Evolutionary conservation across 2,329 filamentous ascomycete species (phyloP).

Genomic region (Fusarium cicatricum): DNA sequence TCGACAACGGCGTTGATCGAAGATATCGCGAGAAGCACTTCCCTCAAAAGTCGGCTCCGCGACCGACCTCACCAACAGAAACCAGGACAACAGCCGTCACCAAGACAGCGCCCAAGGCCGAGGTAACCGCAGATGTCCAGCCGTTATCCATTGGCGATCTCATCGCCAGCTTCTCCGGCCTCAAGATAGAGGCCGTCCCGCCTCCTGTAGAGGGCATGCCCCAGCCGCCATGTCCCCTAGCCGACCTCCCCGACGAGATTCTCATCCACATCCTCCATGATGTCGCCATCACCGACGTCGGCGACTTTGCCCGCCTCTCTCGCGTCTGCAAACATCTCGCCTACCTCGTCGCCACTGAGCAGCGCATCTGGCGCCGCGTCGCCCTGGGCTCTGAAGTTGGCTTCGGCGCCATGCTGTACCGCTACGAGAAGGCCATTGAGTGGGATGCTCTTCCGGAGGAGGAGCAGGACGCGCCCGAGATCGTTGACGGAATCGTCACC

Average conservation of each 20-base stretch:
- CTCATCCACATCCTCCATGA: slow-evolving; percentile 79
- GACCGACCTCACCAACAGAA: slow-evolving; percentile 31
- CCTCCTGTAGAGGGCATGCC: slow-evolving; percentile 76
- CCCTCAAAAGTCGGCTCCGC: slow-evolving; percentile 56
- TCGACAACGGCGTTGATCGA: slow-evolving; percentile 86
- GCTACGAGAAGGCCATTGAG: slow-evolving; percentile 70
- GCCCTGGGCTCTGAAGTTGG: slow-evolving; percentile 77
- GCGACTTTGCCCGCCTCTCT: slow-evolving; percentile 76
- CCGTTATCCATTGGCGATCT: slow-evolving; percentile 71
- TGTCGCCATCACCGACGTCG: slow-evolving; percentile 77
- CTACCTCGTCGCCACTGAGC: slow-evolving; percentile 83
- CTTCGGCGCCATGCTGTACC: slow-evolving; percentile 84
- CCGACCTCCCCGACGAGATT: slow-evolving; percentile 82
- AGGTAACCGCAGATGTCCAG: slow-evolving; percentile 59
- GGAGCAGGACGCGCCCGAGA: slow-evolving; percentile 43
- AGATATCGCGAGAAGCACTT: slow-evolving; percentile 93
- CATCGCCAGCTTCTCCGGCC: slow-evolving; percentile 75
- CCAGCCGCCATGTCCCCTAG: slow-evolving; percentile 81
- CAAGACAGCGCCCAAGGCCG: slow-evolving; percentile 1
- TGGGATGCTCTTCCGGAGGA: slow-evolving; percentile 59
- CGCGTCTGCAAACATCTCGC: slow-evolving; percentile 88
- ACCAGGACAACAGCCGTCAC: slow-evolving; percentile 17
- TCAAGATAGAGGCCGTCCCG: slow-evolving; percentile 73
- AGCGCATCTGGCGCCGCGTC: slow-evolving; percentile 84
- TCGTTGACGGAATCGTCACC: slow-evolving; percentile 45